These are phyloP conservation scores for Podila verticillata DNA, from an alignment of 192 early-diverging fungal species.

Conservation along the genomic window DNA sequence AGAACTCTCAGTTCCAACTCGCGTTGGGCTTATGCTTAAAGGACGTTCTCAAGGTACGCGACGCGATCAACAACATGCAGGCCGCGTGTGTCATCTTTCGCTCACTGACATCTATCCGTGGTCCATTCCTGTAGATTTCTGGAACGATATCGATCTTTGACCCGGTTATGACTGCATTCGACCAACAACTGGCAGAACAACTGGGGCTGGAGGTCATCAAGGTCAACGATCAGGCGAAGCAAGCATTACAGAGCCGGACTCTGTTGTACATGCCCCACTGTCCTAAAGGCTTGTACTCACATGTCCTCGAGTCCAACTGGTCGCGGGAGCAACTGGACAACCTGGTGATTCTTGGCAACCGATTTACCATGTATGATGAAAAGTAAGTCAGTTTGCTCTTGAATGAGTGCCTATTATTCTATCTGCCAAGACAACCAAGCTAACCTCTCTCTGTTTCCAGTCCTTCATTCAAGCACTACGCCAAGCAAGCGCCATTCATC, in stretches of 20 bases:
- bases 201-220: constrained; percentile 22
- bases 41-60: constrained; percentile 46
- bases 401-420: too few relatives aligned
- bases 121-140: not conserved
- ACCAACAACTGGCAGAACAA: constrained; percentile 14
- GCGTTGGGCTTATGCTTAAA: constrained; percentile 43
- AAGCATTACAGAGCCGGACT: constrained; percentile 16
- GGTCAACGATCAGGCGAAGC: constrained; percentile 23
- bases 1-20: constrained; percentile 51
- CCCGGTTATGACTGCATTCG: constrained; percentile 35
- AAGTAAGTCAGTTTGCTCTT: constrained; percentile 21
- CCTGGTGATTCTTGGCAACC: constrained; percentile 50
- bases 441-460: constrained; percentile 3
- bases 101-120: not conserved
- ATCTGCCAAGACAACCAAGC: too few relatives aligned
- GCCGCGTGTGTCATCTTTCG: not conserved
- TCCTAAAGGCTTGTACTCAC: constrained; percentile 53
- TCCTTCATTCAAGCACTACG: constrained; percentile 33
- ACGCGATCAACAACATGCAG: not conserved
- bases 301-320: constrained; percentile 51
- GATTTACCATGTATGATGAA: constrained; percentile 55
- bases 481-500: constrained; percentile 39
- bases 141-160: constrained; percentile 30
- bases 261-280: constrained; percentile 58
- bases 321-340: constrained; percentile 19